These are phyloP conservation scores for Aspergillus funiculosus DNA, from an alignment of 495 filamentous ascomycete species.

Conservation along the genomic window DNA sequence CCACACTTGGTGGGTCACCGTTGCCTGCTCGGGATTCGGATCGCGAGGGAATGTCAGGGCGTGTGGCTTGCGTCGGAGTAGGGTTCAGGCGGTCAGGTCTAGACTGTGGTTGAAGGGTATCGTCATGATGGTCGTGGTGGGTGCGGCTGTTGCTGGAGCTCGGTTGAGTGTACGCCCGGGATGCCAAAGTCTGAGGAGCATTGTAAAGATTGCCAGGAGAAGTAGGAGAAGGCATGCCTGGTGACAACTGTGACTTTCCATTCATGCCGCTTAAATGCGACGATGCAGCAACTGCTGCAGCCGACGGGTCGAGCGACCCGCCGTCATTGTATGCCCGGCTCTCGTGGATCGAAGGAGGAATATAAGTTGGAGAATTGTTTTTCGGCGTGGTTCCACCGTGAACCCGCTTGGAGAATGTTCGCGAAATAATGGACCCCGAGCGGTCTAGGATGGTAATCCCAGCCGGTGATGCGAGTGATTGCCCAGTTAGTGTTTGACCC, in stretches of 20 bases:
- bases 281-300: constrained; percentile 60
- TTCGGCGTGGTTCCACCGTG: constrained; percentile 74
- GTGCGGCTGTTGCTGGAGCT: constrained; percentile 29
- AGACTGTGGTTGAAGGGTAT: constrained; percentile 25
- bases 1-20: constrained; percentile 52
- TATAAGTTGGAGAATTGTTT: constrained; percentile 72
- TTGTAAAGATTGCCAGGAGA: constrained; percentile 57
- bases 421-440: constrained; percentile 26
- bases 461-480: constrained; percentile 36
- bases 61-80: constrained; percentile 35
- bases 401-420: constrained; percentile 88
- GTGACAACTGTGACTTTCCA: constrained; percentile 61
- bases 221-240: constrained; percentile 75
- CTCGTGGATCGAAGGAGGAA: constrained; percentile 54
- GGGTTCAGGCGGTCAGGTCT: constrained; percentile 36
- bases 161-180: constrained; percentile 44
- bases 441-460: constrained; percentile 33
- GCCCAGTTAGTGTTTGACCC: constrained; percentile 28
- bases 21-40: constrained; percentile 47
- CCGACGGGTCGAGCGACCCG: constrained; percentile 51
- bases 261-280: constrained; percentile 71
- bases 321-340: constrained; percentile 47
- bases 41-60: constrained; percentile 36
- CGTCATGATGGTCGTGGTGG: constrained; percentile 43
- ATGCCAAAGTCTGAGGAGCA: constrained; percentile 42